phyloP scores from a whole-genome alignment of 495 filamentous ascomycete species.

The Parathielavia hyrcaniae region DNA sequence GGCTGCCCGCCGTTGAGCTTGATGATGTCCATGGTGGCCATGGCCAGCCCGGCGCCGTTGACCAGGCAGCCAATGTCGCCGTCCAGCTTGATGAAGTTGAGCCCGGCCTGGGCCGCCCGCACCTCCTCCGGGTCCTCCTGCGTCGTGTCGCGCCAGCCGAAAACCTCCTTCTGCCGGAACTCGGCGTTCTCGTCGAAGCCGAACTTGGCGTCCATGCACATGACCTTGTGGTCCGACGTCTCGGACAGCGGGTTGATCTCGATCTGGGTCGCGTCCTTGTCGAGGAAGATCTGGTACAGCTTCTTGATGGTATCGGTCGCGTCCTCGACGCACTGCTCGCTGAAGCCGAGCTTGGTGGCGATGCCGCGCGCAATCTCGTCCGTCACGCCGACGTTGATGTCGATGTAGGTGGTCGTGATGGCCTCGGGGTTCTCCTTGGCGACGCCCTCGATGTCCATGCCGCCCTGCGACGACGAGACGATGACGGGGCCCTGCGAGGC shows the following conservation, averaged over 20 bases:
- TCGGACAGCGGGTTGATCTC: slow-evolving; percentile 98
- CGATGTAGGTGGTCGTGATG: slow-evolving; percentile 84
- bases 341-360: slow-evolving; percentile 89
- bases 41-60: slow-evolving; percentile 97
- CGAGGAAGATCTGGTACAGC: slow-evolving; percentile 96
- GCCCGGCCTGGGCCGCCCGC: slow-evolving; percentile 82
- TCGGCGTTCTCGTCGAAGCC: slow-evolving; percentile 98
- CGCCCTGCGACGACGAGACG: slow-evolving; percentile 93
- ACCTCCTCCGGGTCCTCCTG: slow-evolving; percentile 98
- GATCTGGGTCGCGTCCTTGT: slow-evolving; percentile 96
- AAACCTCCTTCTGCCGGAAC: slow-evolving; percentile 94
- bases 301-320: slow-evolving; percentile 95
- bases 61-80: slow-evolving; percentile 98
- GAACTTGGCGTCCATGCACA: slow-evolving; percentile 99
- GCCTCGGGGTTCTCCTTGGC: slow-evolving; percentile 96
- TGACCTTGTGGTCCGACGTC: slow-evolving; percentile 92
- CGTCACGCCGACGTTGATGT: slow-evolving; percentile 92
- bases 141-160: slow-evolving; percentile 83
- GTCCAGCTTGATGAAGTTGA: slow-evolving; percentile 99
- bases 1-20: slow-evolving; percentile 96
- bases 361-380: slow-evolving; percentile 89
- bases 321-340: slow-evolving; percentile 89
- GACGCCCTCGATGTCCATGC: slow-evolving; percentile 97
- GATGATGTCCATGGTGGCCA: slow-evolving; percentile 99
- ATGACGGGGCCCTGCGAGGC: slow-evolving; percentile 87